A percentile compares a stretch with the other conserved stretches of the same genome.
These are phyloP conservation scores for Pseudogymnoascus pannorum DNA, from an alignment of 2,329 filamentous ascomycete species.

Conservation along the genomic window DNA sequence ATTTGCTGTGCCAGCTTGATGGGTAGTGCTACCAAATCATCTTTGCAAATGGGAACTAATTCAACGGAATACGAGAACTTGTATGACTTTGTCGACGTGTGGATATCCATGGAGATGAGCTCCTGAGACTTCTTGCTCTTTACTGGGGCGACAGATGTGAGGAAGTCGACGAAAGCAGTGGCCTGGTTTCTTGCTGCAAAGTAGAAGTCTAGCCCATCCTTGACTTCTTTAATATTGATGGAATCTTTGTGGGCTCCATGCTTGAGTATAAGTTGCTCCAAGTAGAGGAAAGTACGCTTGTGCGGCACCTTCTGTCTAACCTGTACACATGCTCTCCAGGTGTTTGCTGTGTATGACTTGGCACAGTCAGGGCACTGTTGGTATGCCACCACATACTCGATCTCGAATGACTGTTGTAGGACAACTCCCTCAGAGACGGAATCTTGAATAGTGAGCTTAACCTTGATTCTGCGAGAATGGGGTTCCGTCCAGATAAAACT, in stretches of 20 bases:
- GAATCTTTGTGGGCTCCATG: constrained; percentile 86
- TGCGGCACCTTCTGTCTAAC: constrained; percentile 95
- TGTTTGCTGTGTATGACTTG: constrained; percentile 95
- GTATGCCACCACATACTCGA: constrained; percentile 81
- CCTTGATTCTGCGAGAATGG: constrained; percentile 83
- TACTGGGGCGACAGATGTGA: constrained; percentile 73
- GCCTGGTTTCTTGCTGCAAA: constrained; percentile 85
- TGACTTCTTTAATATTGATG: constrained; percentile 96
- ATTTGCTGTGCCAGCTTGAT: constrained; percentile 79
- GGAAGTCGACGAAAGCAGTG: constrained; percentile 85
- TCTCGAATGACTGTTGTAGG: constrained; percentile 91
- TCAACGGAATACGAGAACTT: constrained; percentile 91
- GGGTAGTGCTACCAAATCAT: constrained; percentile 89
- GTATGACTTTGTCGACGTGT: constrained; percentile 85
- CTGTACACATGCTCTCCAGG: constrained; percentile 89
- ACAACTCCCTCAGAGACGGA: constrained; percentile 54
- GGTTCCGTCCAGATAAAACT: constrained; percentile 98
- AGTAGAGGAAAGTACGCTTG: constrained; percentile 75
- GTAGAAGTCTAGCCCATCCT: constrained; percentile 94
- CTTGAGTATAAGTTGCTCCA: constrained; percentile 95
- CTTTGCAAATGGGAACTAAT: constrained; percentile 91
- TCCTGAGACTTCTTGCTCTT: constrained; percentile 81
- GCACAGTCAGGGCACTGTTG: constrained; percentile 93
- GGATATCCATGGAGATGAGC: constrained; percentile 85
- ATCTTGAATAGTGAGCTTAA: constrained; percentile 90